These are phyloP conservation scores for Verticillium nubilum DNA, from an alignment of 2,329 filamentous ascomycete genomes.

Conservation along the genomic window DNA sequence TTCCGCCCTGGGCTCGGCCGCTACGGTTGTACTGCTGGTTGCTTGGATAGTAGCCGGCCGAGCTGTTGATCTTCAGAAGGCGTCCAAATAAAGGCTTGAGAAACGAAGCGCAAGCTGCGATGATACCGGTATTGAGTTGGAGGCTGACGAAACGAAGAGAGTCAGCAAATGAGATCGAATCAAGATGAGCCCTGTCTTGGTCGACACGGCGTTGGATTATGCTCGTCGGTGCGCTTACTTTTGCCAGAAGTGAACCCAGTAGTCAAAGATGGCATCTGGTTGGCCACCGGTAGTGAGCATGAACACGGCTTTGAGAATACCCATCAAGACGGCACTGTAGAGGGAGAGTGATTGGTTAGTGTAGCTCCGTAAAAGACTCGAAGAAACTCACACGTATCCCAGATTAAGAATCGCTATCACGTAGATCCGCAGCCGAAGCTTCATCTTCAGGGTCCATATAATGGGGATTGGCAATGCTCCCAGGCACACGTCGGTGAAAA, in stretches of 20 bases:
- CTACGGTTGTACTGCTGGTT: conserved; percentile 3
- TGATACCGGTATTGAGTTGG: conserved; percentile 33
- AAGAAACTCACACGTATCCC: conserved; percentile 20
- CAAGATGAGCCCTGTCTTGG: not conserved
- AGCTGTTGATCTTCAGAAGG: conserved; percentile 18
- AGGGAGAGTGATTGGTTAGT: not conserved
- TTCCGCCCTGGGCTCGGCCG: not conserved
- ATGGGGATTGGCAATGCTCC: conserved; percentile 22
- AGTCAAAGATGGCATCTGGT: conserved; percentile 18
- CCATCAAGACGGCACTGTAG: conserved; percentile 19
- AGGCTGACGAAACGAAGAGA: conserved; percentile 21
- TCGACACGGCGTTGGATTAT: not conserved
- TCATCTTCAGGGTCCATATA: conserved; percentile 22
- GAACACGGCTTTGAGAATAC: conserved; percentile 22
- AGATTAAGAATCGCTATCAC: conserved; percentile 22
- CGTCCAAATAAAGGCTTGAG: conserved; percentile 28
- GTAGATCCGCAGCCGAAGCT: conserved; percentile 17
- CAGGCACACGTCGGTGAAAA: conserved; percentile 22
- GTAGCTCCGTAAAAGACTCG: not conserved
- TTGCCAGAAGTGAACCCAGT: conserved; percentile 19
- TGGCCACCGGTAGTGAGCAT: conserved; percentile 21
- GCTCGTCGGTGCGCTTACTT: conserved; percentile 10
- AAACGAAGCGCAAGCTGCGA: conserved; percentile 32
- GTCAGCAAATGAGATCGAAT: not conserved
- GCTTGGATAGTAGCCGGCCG: conserved; percentile 5